Percentiles rank a stretch among this genome's conserved stretches.
phyloP scores from a whole-genome alignment of 2,329 filamentous ascomycete genomes.

The Penicillium sp. region DNA sequence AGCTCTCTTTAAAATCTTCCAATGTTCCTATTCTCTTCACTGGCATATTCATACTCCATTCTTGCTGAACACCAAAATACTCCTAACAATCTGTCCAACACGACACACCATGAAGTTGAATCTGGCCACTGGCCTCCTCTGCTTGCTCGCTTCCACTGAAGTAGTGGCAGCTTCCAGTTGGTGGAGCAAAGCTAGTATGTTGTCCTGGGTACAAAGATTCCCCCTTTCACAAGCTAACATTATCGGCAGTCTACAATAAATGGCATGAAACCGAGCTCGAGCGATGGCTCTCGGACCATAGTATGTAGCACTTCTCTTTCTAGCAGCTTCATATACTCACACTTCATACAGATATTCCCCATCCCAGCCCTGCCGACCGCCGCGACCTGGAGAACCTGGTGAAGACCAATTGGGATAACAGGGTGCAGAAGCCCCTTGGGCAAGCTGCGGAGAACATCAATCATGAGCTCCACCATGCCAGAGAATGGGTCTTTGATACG shows the following conservation, averaged over 20 bases:
- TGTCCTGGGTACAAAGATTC: background rate
- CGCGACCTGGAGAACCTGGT: constrained; percentile 93
- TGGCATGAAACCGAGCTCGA: constrained; percentile 99
- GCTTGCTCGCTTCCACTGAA: constrained; percentile 68
- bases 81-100: background rate
- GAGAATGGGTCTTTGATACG: constrained; percentile 90
- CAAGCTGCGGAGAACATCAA: constrained; percentile 74
- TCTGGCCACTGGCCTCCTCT: constrained; percentile 65
- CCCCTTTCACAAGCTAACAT: constrained; percentile 1
- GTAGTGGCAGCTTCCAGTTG: constrained; percentile 72
- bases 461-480: constrained; percentile 68
- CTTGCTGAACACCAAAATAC: background rate
- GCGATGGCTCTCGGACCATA: constrained; percentile 90
- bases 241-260: constrained; percentile 80
- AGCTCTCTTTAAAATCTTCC: constrained; percentile 6
- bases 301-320: constrained; percentile 21
- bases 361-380: constrained; percentile 85
- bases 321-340: constrained; percentile 2
- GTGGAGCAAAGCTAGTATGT: constrained; percentile 82
- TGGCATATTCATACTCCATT: constrained; percentile 2
- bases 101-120: constrained; percentile 70
- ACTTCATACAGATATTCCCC: constrained; percentile 64
- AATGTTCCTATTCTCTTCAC: background rate
- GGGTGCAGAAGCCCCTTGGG: constrained; percentile 72
- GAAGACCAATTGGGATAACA: constrained; percentile 81